These are phyloP conservation scores for Paracorniculantispora psalliotae DNA, from an alignment of 2,329 filamentous ascomycete species.

Conservation along the genomic window DNA sequence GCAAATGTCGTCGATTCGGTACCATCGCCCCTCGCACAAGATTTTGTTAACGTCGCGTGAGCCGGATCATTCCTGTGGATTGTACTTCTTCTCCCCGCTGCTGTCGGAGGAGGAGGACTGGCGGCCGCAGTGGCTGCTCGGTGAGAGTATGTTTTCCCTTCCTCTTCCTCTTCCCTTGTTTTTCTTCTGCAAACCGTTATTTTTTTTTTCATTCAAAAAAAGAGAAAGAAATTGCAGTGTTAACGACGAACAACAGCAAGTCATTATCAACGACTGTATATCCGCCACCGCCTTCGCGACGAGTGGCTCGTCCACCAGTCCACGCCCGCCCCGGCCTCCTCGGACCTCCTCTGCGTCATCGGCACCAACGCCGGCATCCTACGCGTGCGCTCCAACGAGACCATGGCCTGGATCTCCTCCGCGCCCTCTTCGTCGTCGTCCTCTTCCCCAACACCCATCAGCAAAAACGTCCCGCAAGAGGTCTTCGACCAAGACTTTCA, in stretches of 20 bases:
- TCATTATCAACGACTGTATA: slow-evolving; percentile 28
- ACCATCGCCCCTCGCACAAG: slow-evolving; percentile 36
- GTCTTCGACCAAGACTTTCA: slow-evolving; percentile 48
- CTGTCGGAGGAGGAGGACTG: slow-evolving; percentile 23
- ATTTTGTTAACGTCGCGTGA: slow-evolving; percentile 39
- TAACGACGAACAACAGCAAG: slow-evolving; percentile 21
- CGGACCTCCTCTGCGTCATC: slow-evolving; percentile 39
- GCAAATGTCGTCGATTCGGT: slow-evolving; percentile 44
- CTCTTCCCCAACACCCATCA: background rate
- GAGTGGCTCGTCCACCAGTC: slow-evolving; percentile 36
- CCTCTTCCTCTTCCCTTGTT: background rate
- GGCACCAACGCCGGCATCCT: slow-evolving; percentile 46
- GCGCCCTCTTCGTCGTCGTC: slow-evolving; percentile 17
- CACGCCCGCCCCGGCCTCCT: slow-evolving; percentile 36
- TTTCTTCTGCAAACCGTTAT: too few species aligned
- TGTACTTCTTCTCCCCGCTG: slow-evolving; percentile 36
- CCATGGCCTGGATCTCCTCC: slow-evolving; percentile 30
- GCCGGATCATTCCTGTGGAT: slow-evolving; percentile 26
- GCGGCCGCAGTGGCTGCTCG: slow-evolving; percentile 34
- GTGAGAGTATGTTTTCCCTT: slow-evolving; percentile 24
- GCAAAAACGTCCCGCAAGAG: slow-evolving; percentile 26
- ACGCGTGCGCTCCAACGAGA: slow-evolving; percentile 27
- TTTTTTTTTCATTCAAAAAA: too few species aligned
- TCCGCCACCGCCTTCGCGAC: slow-evolving; percentile 22
- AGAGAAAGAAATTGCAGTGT: background rate